Conservation (phyloP, 2,329 filamentous ascomycete species). For the Fusarium sarcochroum region DNA sequence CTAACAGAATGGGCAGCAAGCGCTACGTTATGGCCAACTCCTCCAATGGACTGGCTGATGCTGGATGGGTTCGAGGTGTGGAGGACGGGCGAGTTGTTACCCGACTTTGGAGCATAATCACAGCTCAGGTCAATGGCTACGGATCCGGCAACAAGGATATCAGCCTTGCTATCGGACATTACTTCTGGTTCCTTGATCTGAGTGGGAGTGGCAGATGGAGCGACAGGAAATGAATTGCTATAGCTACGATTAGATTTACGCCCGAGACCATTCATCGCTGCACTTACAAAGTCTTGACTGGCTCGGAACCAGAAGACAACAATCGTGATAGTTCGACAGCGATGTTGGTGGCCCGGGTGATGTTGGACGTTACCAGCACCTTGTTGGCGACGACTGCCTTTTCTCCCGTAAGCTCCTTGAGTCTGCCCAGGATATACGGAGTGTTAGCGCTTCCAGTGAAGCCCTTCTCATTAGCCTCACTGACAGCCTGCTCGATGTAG, state of each 20-base stretch:
- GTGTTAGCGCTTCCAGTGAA: slow-evolving; percentile 84
- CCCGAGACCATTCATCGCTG: slow-evolving; percentile 41
- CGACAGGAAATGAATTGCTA: slow-evolving; percentile 49
- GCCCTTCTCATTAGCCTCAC: slow-evolving; percentile 74
- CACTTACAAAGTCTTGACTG: slow-evolving; percentile 56
- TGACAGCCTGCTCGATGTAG: slow-evolving; percentile 77
- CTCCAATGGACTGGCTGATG: slow-evolving; percentile 87
- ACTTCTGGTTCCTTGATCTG: slow-evolving; percentile 30
- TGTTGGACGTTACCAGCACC: slow-evolving; percentile 69
- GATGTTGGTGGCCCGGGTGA: slow-evolving; percentile 68
- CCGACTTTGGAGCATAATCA: slow-evolving; percentile 69
- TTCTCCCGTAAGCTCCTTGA: slow-evolving; percentile 82
- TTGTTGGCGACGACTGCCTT: slow-evolving; percentile 82
- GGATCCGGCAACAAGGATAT: slow-evolving; percentile 91
- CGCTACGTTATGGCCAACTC: slow-evolving; percentile 93
- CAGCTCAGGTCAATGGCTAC: slow-evolving; percentile 90
- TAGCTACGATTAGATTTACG: slow-evolving; percentile 55
- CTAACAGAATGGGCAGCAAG: slow-evolving; percentile 81
- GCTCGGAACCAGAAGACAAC: slow-evolving; percentile 51
- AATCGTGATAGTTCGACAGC: slow-evolving; percentile 67
- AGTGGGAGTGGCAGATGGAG: slow-evolving; percentile 32
- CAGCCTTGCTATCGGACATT: slow-evolving; percentile 55
- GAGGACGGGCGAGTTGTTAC: slow-evolving; percentile 62
- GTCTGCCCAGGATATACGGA: slow-evolving; percentile 83
- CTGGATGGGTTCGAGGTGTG: slow-evolving; percentile 89